Conservation (phyloP, 2,329 filamentous ascomycete genomes). For the Beauveria sp. region DNA sequence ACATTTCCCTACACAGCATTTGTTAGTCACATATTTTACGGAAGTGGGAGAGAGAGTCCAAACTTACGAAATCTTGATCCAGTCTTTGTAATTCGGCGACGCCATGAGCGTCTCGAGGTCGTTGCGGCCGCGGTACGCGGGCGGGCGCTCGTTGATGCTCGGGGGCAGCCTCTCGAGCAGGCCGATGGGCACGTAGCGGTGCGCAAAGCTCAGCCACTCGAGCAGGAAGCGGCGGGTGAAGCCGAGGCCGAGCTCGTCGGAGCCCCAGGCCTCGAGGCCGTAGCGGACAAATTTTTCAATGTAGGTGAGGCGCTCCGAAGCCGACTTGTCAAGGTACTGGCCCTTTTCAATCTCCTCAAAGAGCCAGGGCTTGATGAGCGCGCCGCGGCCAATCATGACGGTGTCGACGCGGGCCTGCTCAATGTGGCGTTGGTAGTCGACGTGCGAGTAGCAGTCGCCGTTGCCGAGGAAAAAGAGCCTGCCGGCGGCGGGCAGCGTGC, state of each 20-base stretch:
- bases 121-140: constrained; percentile 73
- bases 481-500: constrained; percentile 53
- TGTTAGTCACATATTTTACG: constrained; percentile 10
- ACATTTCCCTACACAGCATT: constrained; percentile 71
- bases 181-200: constrained; percentile 85
- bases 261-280: constrained; percentile 90
- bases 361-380: constrained; percentile 95
- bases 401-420: constrained; percentile 73
- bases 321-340: constrained; percentile 93
- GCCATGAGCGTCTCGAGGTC: constrained; percentile 91
- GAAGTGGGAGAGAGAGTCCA: background rate
- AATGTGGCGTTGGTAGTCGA: constrained; percentile 76
- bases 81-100: constrained; percentile 89
- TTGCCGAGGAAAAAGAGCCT: constrained; percentile 92
- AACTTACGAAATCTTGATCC: constrained; percentile 93
- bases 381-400: constrained; percentile 96
- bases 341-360: constrained; percentile 92
- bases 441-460: constrained; percentile 90
- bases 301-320: constrained; percentile 74
- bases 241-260: constrained; percentile 87
- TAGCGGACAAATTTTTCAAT: constrained; percentile 86
- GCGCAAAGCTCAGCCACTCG: constrained; percentile 91
- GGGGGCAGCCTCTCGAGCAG: constrained; percentile 84
- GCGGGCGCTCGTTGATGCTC: constrained; percentile 80
- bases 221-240: constrained; percentile 86